Conservation (phyloP, 495 filamentous ascomycete species). For the Penicillium herquei region DNA sequence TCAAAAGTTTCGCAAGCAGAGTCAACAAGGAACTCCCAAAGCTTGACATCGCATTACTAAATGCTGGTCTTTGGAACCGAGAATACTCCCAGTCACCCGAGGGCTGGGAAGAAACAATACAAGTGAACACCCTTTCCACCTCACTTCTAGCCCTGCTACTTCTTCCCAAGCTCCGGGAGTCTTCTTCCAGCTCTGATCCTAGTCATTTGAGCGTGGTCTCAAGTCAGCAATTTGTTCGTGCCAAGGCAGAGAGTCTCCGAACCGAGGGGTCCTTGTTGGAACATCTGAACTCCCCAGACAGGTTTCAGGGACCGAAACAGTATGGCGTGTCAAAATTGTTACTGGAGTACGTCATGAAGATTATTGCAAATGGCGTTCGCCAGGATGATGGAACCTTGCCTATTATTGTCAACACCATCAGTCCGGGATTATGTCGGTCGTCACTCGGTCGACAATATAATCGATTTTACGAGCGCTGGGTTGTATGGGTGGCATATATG, state of each 20-base stretch:
- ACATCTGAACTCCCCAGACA: constrained; percentile 29
- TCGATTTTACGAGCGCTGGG: constrained; percentile 35
- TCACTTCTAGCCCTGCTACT: constrained; percentile 54
- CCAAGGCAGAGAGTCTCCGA: constrained; percentile 32
- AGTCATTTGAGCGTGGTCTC: constrained; percentile 41
- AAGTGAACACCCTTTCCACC: constrained; percentile 61
- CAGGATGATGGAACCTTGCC: constrained; percentile 35
- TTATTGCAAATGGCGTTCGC: constrained; percentile 29
- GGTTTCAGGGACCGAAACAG: constrained; percentile 35
- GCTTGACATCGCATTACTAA: constrained; percentile 45
- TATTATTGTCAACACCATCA: constrained; percentile 46
- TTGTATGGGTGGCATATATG: constrained; percentile 35
- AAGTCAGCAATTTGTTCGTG: constrained; percentile 41
- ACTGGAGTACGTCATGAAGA: constrained; percentile 43
- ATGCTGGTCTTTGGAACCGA: constrained; percentile 44
- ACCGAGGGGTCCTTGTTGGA: constrained; percentile 32
- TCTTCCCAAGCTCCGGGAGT: constrained; percentile 45
- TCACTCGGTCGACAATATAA: constrained; percentile 41
- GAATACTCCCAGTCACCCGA: constrained; percentile 37
- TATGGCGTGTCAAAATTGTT: constrained; percentile 50
- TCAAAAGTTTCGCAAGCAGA: constrained; percentile 45
- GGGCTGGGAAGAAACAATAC: constrained; percentile 54
- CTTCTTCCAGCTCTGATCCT: constrained; percentile 23
- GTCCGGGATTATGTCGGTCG: constrained; percentile 44
- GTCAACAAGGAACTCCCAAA: constrained; percentile 35